Evolutionary conservation across 345 rosid genomes (phyloP).

Genomic region (Schrenkiella parvula): DNA sequence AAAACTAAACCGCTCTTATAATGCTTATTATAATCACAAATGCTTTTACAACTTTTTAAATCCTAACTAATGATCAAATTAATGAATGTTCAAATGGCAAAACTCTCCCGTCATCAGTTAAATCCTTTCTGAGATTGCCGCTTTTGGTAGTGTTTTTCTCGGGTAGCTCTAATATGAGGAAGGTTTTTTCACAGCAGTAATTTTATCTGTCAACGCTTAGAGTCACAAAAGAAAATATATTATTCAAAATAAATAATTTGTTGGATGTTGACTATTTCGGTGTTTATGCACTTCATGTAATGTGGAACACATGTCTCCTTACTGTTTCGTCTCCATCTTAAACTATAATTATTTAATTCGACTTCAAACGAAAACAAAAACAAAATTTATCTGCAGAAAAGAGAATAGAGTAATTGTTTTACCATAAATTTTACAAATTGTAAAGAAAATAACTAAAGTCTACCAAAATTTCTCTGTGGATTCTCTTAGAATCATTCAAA

Average conservation of each 20-base stretch:
- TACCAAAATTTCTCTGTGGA: neutral
- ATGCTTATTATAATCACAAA: no score
- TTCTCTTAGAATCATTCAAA: neutral
- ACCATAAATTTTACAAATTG: neutral
- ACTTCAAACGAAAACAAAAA: no score
- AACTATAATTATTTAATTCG: neutral
- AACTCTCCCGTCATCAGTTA: no score
- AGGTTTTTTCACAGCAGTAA: neutral
- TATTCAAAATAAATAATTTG: neutral
- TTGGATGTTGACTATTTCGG: neutral
- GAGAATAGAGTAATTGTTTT: neutral
- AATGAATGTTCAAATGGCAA: no score
- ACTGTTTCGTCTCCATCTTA: neutral
- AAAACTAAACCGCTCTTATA: no score
- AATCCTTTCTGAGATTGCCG: neutral
- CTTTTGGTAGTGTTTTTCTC: neutral
- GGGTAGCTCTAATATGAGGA: conserved; percentile 18
- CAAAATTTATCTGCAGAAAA: neutral
- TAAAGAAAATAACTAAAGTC: neutral
- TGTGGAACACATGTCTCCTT: conserved; percentile 11
- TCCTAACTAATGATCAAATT: no score
- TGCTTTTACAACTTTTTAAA: no score
- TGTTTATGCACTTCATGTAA: neutral
- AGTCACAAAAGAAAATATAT: neutral
- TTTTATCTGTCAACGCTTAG: neutral